Evolutionary conservation across 257 asterid species (phyloP), one percentile per base, ranked within the genome.

Genomic region (Forsythia viridissima): DNA sequence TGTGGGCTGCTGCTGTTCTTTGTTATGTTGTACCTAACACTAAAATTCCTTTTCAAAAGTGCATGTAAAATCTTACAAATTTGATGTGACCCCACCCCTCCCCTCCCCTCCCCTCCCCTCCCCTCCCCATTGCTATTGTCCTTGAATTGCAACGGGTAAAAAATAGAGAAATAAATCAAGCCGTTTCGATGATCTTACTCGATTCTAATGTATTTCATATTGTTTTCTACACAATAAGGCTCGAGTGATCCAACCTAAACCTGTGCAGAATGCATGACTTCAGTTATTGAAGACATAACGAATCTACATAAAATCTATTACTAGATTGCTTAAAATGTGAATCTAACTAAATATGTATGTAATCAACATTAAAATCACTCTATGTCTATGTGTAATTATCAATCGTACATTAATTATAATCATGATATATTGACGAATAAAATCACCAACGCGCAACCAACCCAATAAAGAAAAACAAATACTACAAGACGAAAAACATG

Each of bases 1-100:
- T 80, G 89, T 88, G 88, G 84, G 88, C 79, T 85, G 91, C 84
- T 74, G 66, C 67, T 72, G 78, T 67, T 51, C 65, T 76, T 80
- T 70, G 40, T 34, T 59, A 74, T 69, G 1, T 70, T 87, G 66
- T 81, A 83, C 87, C 87, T 71, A 83, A 83, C 84, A 73, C n/a
- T 18, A 20, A 61, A 61, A 20, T 39, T 9, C 24, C 67, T 46
- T 13, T 8, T 41, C 16, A 2, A 79, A 73, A 21, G 70, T 44
- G 38, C 79, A 8, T n/a, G 36, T 38, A 30, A 73, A 69, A 65
- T 63, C 77, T 71, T 61, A 30, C 75, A 43, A 67, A 73, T 21
- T 46, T 43, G 43, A 34, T 16, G 65, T n/a, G 57, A 18, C 21
- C 30, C 46, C 78, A 42, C 65, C 37, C 20, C 73, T 63, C 69